A percentile compares a stretch with the other conserved stretches of the same genome.
These are phyloP conservation scores for Chaetomium strumarium DNA, from an alignment of 2,329 filamentous ascomycete genomes.

Conservation along the genomic window DNA sequence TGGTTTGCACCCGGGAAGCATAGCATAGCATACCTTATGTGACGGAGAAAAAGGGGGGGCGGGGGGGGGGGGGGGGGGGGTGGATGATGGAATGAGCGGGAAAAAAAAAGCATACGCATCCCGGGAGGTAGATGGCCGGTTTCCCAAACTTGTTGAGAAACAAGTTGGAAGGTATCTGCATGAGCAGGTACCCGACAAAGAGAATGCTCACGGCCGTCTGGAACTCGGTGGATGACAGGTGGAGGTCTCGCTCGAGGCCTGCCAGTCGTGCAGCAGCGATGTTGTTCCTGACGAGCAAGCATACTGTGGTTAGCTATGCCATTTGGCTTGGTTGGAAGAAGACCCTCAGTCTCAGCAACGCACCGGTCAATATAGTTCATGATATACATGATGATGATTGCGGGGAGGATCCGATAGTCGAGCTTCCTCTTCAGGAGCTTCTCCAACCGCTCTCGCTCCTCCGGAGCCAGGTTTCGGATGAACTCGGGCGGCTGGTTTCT, in stretches of 20 bases:
- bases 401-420: constrained; percentile 54
- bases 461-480: constrained; percentile 37
- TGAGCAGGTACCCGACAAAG: constrained; percentile 46
- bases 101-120: constrained; percentile 33
- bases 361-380: constrained; percentile 54
- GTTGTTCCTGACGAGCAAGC: constrained; percentile 29
- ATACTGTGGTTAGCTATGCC: neutral
- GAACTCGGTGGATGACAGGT: constrained; percentile 30
- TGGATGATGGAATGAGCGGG: neutral
- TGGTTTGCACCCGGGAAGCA: too few relatives aligned
- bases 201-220: constrained; percentile 45
- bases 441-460: constrained; percentile 44
- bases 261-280: constrained; percentile 39
- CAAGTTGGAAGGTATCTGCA: constrained; percentile 47
- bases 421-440: constrained; percentile 54
- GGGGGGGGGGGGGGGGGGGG: neutral
- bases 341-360: neutral
- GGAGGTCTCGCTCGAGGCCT: constrained; percentile 41
- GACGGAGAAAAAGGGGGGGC: too few relatives aligned
- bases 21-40: too few relatives aligned
- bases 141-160: constrained; percentile 48
- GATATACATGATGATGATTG: constrained; percentile 59
- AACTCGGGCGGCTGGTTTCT: constrained; percentile 27
- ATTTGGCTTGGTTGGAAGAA: neutral
- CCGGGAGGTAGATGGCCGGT: constrained; percentile 40